phyloP scores from a whole-genome alignment of 352 stramenopile species.

The Phytophthora citrophthora region DNA sequence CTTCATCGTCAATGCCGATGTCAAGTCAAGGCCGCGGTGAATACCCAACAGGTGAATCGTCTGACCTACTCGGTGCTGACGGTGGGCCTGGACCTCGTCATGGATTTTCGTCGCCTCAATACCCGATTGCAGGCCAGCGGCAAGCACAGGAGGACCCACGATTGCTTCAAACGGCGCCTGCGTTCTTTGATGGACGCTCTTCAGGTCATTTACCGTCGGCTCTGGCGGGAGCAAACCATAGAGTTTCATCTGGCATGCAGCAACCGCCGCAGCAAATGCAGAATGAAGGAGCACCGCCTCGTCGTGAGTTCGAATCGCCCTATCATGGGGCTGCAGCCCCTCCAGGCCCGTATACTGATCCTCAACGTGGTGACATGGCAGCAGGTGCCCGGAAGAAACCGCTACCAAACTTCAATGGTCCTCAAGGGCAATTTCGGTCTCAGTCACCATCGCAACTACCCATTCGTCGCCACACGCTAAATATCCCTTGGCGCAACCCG shows the following conservation, averaged over 20 bases:
- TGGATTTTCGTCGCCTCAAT: slow-evolving; percentile 28
- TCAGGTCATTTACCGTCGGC: slow-evolving; percentile 10
- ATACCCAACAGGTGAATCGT: slow-evolving; percentile 17
- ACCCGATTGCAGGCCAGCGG: slow-evolving; percentile 23
- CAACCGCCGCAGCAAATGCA: slow-evolving; percentile 27
- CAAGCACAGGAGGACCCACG: slow-evolving; percentile 27
- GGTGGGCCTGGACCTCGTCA: slow-evolving; percentile 17
- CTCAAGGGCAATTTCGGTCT: slow-evolving; percentile 21
- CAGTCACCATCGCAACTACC: slow-evolving; percentile 27
- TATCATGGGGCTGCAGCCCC: slow-evolving; percentile 22
- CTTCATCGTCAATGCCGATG: slow-evolving; percentile 25
- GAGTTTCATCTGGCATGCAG: slow-evolving; percentile 25
- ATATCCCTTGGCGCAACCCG: slow-evolving; percentile 63
- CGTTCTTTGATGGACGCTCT: slow-evolving; percentile 28
- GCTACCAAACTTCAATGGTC: slow-evolving; percentile 17
- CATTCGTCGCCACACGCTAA: slow-evolving; percentile 38
- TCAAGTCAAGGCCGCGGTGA: slow-evolving; percentile 23
- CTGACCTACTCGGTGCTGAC: slow-evolving; percentile 19
- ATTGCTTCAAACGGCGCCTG: slow-evolving; percentile 14
- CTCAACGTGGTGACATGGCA: slow-evolving; percentile 19
- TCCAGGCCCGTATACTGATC: slow-evolving; percentile 17
- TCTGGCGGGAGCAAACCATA: slow-evolving; percentile 11
- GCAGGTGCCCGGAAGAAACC: slow-evolving; percentile 20
- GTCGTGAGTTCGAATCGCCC: slow-evolving; percentile 25
- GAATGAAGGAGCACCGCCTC: slow-evolving; percentile 14